A percentile compares a stretch with the other conserved stretches of the same genome.
Conservation (phyloP, 345 rosid genomes). For the Gossypium turneri region DNA sequence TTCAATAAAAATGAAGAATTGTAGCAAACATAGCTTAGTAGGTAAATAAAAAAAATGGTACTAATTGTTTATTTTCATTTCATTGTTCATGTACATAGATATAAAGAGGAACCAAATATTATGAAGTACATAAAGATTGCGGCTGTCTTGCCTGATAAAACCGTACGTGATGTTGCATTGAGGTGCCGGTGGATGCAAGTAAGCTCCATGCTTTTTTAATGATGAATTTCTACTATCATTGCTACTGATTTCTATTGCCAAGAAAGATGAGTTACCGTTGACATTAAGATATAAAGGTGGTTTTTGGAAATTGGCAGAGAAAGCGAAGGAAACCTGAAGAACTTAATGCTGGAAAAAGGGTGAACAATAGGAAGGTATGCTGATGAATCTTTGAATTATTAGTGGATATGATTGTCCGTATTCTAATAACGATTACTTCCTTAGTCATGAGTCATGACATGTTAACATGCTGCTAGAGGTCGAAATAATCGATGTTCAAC, state of each 20-base stretch:
- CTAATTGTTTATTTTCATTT: not conserved
- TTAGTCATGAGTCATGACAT: not conserved
- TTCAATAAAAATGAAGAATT: no score
- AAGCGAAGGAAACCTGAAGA: conserved; percentile 86
- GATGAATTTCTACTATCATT: not conserved
- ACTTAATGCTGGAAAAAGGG: conserved; percentile 47
- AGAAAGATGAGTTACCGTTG: no score
- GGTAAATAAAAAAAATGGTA: no score
- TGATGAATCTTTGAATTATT: conserved; percentile 4
- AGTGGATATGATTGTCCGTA: not conserved
- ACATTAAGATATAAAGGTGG: not conserved
- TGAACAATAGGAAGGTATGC: conserved; percentile 63
- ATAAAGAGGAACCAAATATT: conserved; percentile 66
- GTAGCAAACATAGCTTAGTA: no score
- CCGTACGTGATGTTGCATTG: conserved; percentile 93
- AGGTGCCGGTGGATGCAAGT: conserved; percentile 95
- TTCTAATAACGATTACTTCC: not conserved
- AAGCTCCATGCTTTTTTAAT: conserved; percentile 32
- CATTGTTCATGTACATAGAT: conserved; percentile 33
- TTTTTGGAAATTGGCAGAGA: conserved; percentile 48
- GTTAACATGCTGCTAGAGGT: conserved; percentile 3
- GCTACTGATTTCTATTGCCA: not conserved
- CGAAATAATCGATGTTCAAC: not conserved
- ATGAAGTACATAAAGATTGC: conserved; percentile 87
- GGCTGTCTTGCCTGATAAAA: conserved; percentile 67